Percentiles rank a stretch among this genome's conserved stretches.
Conservation (phyloP, 345 rosid species). For the Aegle marmelos region DNA sequence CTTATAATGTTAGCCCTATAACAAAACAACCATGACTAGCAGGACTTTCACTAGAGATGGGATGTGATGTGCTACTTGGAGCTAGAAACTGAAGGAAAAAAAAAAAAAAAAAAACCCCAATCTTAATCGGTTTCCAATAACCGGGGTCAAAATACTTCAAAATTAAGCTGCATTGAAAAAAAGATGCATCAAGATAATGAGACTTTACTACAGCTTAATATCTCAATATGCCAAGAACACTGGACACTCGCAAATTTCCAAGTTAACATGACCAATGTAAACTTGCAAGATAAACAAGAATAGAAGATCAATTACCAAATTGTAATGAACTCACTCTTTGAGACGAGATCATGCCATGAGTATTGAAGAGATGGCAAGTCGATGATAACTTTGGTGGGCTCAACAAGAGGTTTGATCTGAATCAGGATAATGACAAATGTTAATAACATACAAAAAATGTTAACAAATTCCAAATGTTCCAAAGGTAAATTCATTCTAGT, state of each 20-base stretch:
- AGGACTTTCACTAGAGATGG: not conserved
- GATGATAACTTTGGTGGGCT: constrained; percentile 59
- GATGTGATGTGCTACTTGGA: not conserved
- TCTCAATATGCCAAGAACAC: not conserved
- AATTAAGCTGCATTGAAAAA: not conserved
- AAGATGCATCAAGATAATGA: not conserved
- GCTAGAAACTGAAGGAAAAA: not conserved
- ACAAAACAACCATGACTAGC: not conserved
- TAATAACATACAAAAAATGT: not conserved
- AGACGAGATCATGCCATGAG: constrained; percentile 95
- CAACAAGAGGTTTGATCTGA: constrained; percentile 90
- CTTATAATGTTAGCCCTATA: not conserved
- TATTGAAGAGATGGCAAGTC: constrained; percentile 43
- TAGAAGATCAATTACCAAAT: not conserved
- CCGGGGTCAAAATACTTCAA: not conserved
- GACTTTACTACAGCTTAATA: not conserved
- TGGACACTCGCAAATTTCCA: not conserved
- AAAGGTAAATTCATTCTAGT: not conserved
- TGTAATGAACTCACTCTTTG: constrained; percentile 58
- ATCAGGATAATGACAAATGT: constrained; percentile 14
- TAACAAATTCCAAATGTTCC: not conserved
- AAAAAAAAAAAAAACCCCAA: not conserved
- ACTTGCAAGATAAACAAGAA: not conserved
- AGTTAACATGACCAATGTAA: not conserved
- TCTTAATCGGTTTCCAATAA: not conserved